Conservation (phyloP, 495 filamentous ascomycete genomes). For the Aspergillus saccharolyticus region DNA sequence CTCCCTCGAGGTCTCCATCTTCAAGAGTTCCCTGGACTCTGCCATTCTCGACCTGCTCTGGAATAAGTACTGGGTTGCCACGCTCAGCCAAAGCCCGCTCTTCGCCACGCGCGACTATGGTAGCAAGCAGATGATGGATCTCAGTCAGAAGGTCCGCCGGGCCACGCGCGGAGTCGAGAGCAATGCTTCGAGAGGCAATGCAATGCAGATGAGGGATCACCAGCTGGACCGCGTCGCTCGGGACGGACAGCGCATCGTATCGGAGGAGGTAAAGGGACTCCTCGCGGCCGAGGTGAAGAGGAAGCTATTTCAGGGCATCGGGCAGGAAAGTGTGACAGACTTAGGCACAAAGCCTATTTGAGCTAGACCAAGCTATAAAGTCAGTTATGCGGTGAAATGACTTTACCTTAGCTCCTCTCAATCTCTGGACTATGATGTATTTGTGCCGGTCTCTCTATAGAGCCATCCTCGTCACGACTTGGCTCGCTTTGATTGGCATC, state of each 20-base stretch:
- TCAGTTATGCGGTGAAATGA: background rate
- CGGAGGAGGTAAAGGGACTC: constrained; percentile 81
- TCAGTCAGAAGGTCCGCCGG: constrained; percentile 72
- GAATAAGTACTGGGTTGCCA: constrained; percentile 99
- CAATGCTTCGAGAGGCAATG: constrained; percentile 27
- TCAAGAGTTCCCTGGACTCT: constrained; percentile 84
- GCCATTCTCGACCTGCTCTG: constrained; percentile 83
- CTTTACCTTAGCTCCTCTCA: background rate
- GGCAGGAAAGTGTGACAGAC: constrained; percentile 21
- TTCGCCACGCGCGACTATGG: constrained; percentile 90
- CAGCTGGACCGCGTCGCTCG: constrained; percentile 75
- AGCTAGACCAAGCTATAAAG: background rate
- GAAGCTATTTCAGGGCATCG: constrained; percentile 71
- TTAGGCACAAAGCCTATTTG: background rate
- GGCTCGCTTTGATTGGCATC: background rate
- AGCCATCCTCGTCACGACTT: background rate
- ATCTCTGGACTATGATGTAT: background rate
- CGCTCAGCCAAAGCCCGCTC: constrained; percentile 89
- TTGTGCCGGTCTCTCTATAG: background rate
- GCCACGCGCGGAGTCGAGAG: constrained; percentile 48
- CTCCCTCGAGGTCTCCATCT: constrained; percentile 82
- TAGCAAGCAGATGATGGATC: constrained; percentile 86
- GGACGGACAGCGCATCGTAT: constrained; percentile 74
- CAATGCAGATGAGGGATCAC: constrained; percentile 42
- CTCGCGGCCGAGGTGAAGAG: constrained; percentile 80